These are phyloP conservation scores for Vitellaria paradoxa DNA, from an alignment of 179 eudicot genomes.

Conservation along the genomic window DNA sequence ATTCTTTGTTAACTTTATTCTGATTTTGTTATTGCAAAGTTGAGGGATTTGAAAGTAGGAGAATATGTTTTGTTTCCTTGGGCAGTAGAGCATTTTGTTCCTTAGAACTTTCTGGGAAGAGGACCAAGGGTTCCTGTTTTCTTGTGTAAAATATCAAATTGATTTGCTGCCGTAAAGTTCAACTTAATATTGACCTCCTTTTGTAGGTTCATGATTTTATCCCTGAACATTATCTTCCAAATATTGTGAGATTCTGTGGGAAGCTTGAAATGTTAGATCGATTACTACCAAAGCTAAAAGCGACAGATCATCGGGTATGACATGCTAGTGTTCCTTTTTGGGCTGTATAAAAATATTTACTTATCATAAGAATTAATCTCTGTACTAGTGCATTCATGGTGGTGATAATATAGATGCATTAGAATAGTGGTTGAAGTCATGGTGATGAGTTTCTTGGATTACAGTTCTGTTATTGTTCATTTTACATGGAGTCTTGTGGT, in stretches of 20 bases:
- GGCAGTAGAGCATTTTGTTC: conserved; percentile 7
- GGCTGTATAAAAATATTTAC: not conserved
- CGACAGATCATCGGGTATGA: conserved; percentile 95
- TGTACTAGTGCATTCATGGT: not conserved
- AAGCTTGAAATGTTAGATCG: conserved; percentile 99
- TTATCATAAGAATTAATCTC: not conserved
- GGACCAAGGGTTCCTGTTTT: not conserved
- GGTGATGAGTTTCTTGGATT: no score
- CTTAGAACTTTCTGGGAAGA: conserved; percentile 4
- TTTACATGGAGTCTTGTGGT: no score
- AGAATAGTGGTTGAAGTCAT: not conserved
- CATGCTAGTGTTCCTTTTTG: conserved; percentile 1
- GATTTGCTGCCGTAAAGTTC: not conserved
- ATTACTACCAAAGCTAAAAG: conserved; percentile 90
- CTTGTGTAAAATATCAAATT: not conserved
- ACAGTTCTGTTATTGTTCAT: no score
- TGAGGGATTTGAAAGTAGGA: no score
- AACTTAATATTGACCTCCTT: not conserved
- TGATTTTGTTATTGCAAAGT: not conserved
- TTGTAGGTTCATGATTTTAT: conserved; percentile 69
- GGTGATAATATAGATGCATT: conserved; percentile 6
- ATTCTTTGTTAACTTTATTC: conserved; percentile 20
- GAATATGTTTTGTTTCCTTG: no score
- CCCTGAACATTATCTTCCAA: conserved; percentile 91
- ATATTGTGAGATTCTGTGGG: conserved; percentile 86